Conservation (phyloP, 1,139 yeast genomes). For the Diutina pseudorugosa region DNA sequence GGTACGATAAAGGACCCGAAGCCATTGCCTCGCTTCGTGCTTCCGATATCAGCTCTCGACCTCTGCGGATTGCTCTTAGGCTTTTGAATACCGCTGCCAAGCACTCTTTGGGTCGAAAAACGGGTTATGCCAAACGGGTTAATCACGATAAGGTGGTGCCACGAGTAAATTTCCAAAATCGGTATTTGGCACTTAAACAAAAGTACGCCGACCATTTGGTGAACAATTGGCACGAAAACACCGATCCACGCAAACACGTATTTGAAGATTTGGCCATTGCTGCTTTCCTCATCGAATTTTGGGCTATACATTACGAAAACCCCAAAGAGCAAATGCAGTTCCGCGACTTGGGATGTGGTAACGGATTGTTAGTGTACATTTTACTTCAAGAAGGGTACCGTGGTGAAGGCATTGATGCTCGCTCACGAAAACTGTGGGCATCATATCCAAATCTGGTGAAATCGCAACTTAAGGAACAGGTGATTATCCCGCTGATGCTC, state of each 20-base stretch:
- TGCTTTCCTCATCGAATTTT: slow-evolving; percentile 82
- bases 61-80: slow-evolving; percentile 71
- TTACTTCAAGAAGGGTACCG: slow-evolving; percentile 65
- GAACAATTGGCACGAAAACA: slow-evolving; percentile 82
- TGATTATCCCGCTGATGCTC: slow-evolving; percentile 63
- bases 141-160: slow-evolving; percentile 81
- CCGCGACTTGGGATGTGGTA: slow-evolving; percentile 92
- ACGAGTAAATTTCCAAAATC: slow-evolving; percentile 70
- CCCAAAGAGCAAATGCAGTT: slow-evolving; percentile 43
- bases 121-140: slow-evolving; percentile 81
- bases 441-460: slow-evolving; percentile 56
- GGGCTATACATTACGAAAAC: slow-evolving; percentile 27
- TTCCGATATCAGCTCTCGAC: slow-evolving; percentile 32
- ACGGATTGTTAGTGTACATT: slow-evolving; percentile 75
- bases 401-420: slow-evolving; percentile 84
- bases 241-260: slow-evolving; percentile 92
- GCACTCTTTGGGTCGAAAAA: slow-evolving; percentile 73
- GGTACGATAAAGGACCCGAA: slow-evolving; percentile 9
- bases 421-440: slow-evolving; percentile 81
- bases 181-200: slow-evolving; percentile 70
- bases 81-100: slow-evolving; percentile 68
- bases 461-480: slow-evolving; percentile 52
- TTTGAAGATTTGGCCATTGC: slow-evolving; percentile 96
- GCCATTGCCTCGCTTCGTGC: slow-evolving; percentile 16
- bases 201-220: slow-evolving; percentile 68